phyloP scores from a whole-genome alignment of 2,329 filamentous ascomycete genomes.

The Tolypocladium amazonense region DNA sequence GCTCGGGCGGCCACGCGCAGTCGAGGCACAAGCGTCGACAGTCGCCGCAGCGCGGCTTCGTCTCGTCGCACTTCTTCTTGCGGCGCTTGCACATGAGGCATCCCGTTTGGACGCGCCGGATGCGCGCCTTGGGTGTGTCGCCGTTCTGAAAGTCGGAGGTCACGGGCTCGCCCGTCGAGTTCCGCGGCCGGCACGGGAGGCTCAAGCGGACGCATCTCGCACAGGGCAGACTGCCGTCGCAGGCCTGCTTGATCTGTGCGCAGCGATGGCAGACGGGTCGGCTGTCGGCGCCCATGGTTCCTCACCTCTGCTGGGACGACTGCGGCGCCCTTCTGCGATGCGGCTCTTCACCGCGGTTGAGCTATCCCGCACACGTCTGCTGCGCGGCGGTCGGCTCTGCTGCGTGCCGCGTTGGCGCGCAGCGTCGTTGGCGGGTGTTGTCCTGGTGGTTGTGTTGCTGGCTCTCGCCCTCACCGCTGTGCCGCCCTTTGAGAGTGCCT shows the following conservation, averaged over 20 bases:
- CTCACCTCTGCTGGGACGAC: neutral
- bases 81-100: conserved; percentile 33
- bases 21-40: conserved; percentile 24
- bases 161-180: conserved; percentile 5
- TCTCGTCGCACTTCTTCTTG: conserved; percentile 38
- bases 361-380: neutral
- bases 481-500: neutral
- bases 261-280: conserved; percentile 22
- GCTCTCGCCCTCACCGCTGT: neutral
- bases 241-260: conserved; percentile 25
- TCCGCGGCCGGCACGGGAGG: conserved; percentile 18
- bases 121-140: conserved; percentile 20
- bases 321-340: neutral
- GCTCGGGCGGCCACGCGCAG: conserved; percentile 18
- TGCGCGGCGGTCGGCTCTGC: neutral
- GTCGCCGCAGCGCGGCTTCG: conserved; percentile 28
- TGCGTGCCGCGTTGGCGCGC: neutral
- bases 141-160: conserved; percentile 2
- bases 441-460: neutral
- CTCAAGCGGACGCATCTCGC: conserved; percentile 21
- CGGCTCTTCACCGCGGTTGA: neutral
- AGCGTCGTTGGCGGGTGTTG: neutral
- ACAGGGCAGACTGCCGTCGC: conserved; percentile 21
- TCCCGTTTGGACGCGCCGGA: conserved; percentile 24
- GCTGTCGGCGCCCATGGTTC: conserved; percentile 16